These are phyloP conservation scores for Starmera amethionina DNA, from an alignment of 805 yeast species.

Conservation along the genomic window DNA sequence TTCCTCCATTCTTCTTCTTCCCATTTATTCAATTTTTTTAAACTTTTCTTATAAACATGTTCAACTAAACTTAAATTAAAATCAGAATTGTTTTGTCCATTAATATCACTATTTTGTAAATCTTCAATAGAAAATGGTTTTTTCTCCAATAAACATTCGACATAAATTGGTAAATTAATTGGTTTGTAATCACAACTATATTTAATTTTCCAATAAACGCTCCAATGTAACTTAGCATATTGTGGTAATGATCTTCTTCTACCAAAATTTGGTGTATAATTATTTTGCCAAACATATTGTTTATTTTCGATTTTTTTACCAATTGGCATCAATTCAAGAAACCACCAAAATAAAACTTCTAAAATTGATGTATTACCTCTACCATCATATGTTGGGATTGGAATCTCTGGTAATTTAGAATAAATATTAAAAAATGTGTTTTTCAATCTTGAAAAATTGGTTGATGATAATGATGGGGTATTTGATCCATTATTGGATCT, in stretches of 20 bases:
- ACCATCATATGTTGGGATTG: constrained; percentile 25
- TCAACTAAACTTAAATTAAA: too few species aligned
- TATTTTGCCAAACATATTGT: constrained; percentile 39
- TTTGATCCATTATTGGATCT: background rate
- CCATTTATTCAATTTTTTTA: constrained; percentile 18
- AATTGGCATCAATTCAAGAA: constrained; percentile 49
- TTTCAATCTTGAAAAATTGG: background rate
- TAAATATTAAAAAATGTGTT: constrained; percentile 7
- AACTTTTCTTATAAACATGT: too few species aligned
- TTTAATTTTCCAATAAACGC: constrained; percentile 46
- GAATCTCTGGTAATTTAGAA: constrained; percentile 12
- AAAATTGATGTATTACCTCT: constrained; percentile 24
- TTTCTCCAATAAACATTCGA: constrained; percentile 15
- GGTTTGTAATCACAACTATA: constrained; percentile 37
- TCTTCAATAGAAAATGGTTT: background rate
- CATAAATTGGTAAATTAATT: constrained; percentile 30
- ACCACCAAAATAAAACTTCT: constrained; percentile 44
- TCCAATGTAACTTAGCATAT: constrained; percentile 48
- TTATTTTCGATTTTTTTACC: constrained; percentile 39
- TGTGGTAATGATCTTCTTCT: constrained; percentile 38
- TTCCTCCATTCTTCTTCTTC: constrained; percentile 17
- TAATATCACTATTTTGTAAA: background rate
- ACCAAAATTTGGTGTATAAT: constrained; percentile 49
- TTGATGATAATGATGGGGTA: background rate
- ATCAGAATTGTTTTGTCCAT: background rate